Evolutionary conservation across 2,329 filamentous ascomycete genomes (phyloP).

Genomic region (Emmonsia crescens): DNA sequence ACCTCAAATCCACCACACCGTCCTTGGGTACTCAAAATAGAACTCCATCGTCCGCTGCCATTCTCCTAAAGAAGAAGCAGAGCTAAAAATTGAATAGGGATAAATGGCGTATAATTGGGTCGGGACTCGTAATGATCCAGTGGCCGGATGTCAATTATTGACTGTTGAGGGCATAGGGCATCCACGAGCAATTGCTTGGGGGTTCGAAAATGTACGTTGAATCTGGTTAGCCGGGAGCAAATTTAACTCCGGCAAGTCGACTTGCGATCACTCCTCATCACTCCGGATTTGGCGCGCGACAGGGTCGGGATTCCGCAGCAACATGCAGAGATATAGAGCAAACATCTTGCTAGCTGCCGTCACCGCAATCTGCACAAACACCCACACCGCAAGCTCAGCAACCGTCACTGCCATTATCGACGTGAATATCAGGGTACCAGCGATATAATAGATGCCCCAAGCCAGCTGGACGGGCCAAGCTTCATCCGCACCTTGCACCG

Average conservation of each 20-base stretch:
- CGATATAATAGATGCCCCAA: conserved; percentile 25
- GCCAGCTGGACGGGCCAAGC: conserved; percentile 22
- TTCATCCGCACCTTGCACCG: conserved; percentile 20
- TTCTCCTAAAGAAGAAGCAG: neutral
- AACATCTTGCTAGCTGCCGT: conserved; percentile 20
- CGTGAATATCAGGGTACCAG: conserved; percentile 23
- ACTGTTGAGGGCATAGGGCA: neutral
- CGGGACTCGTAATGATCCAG: neutral
- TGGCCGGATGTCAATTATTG: neutral
- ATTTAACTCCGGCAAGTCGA: neutral
- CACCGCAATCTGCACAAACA: conserved; percentile 16
- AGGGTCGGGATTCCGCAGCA: conserved; percentile 1
- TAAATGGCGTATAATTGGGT: neutral
- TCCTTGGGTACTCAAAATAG: neutral
- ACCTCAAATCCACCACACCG: neutral
- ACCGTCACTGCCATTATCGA: conserved; percentile 27
- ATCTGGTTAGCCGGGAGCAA: neutral
- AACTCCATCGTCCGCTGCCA: neutral
- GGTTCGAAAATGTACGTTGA: neutral
- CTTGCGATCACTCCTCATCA: neutral
- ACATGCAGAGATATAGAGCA: conserved; percentile 12
- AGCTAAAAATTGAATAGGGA: neutral
- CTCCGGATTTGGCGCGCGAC: neutral
- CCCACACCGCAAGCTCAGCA: conserved; percentile 22
- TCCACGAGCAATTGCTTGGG: neutral